These are phyloP conservation scores for Obelidium mucronatum DNA, from an alignment of 192 early-diverging fungal species.

Conservation along the genomic window DNA sequence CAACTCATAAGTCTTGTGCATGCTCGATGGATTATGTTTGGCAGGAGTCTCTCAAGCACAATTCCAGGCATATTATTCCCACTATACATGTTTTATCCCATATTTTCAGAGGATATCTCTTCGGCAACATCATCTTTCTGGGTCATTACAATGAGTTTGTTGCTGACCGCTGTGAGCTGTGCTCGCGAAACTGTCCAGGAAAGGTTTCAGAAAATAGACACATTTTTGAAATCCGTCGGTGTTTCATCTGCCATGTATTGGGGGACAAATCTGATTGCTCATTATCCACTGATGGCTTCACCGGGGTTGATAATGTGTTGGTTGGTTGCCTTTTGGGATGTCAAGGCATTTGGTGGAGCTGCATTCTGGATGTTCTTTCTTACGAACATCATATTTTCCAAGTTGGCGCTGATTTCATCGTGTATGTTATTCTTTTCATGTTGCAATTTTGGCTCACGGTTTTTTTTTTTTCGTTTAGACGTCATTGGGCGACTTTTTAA, in stretches of 20 bases:
- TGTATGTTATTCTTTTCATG: conserved; percentile 3
- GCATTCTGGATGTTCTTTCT: conserved; percentile 21
- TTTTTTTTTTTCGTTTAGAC: neutral
- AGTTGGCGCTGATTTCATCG: neutral
- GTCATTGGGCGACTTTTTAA: too few relatives aligned
- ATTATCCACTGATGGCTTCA: neutral
- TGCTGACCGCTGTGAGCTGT: conserved; percentile 1
- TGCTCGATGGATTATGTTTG: conserved; percentile 26
- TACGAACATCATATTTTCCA: neutral
- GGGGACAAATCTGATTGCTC: neutral
- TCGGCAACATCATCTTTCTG: conserved; percentile 27
- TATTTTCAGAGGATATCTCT: conserved; percentile 15
- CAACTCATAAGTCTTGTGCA: conserved; percentile 10
- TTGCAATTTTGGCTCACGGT: neutral
- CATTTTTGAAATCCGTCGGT: conserved; percentile 27
- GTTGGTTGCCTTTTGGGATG: conserved; percentile 13
- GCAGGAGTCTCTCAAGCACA: conserved; percentile 14
- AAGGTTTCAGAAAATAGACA: conserved; percentile 2
- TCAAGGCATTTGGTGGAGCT: conserved; percentile 24
- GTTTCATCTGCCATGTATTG: conserved; percentile 2
- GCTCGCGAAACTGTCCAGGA: conserved; percentile 33
- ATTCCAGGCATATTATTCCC: conserved; percentile 23
- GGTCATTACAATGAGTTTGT: conserved; percentile 34
- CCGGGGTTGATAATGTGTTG: conserved; percentile 16
- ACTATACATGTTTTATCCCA: conserved; percentile 23